phyloP scores from a whole-genome alignment of 1,139 yeast species.

The Kluyveromyces marxianus region DNA sequence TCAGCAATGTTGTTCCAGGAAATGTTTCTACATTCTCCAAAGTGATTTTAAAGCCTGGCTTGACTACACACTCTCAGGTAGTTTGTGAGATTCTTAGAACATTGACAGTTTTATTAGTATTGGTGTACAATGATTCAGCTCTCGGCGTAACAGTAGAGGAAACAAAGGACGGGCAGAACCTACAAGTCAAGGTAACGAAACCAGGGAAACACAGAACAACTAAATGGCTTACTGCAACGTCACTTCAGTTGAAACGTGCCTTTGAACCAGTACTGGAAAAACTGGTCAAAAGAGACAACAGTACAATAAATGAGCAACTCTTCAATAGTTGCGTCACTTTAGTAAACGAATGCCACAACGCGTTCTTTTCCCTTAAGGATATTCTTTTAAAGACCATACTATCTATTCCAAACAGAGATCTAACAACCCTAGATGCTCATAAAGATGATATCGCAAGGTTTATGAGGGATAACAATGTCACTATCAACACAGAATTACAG shows the following conservation, averaged over 20 bases:
- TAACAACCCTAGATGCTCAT: neutral
- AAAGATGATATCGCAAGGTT: neutral
- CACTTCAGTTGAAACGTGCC: constrained; percentile 43
- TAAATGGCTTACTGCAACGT: constrained; percentile 60
- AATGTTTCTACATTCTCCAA: constrained; percentile 44
- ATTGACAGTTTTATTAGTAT: constrained; percentile 30
- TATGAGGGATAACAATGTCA: neutral
- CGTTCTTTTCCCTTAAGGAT: constrained; percentile 15
- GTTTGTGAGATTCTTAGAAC: constrained; percentile 31
- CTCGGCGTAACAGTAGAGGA: constrained; percentile 4
- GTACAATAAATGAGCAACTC: constrained; percentile 13
- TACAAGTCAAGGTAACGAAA: neutral
- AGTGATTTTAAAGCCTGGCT: constrained; percentile 34
- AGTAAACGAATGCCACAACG: constrained; percentile 11
- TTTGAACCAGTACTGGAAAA: constrained; percentile 33
- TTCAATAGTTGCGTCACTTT: constrained; percentile 30
- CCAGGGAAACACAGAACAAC: constrained; percentile 37
- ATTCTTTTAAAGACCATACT: constrained; percentile 10
- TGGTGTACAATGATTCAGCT: constrained; percentile 40
- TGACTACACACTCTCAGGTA: constrained; percentile 37
- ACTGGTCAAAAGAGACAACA: constrained; percentile 28
- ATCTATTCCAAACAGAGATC: neutral
- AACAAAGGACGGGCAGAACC: neutral
- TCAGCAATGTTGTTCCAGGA: constrained; percentile 52
- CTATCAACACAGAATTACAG: neutral